Base-by-base conservation (phyloP, 495 filamentous ascomycete species). In the Cairneyella variabilis region DNA sequence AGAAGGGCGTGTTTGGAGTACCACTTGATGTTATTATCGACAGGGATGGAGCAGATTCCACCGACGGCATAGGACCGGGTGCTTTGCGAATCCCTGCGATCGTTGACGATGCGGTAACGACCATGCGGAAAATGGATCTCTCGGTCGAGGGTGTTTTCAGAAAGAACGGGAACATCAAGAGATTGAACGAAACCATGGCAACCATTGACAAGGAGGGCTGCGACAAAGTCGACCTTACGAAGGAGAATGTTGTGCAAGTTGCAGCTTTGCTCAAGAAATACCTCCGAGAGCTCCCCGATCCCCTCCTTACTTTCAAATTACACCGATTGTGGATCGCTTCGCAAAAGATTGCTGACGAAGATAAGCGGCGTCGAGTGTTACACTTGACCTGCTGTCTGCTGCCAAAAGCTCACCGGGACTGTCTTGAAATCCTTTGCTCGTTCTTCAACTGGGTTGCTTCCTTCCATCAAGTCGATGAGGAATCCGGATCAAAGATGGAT, bases 361-460 rank as follows among this genome's bases (percentile, higher is more conserved):
- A 91, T 42, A 90, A 88, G 65, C 82, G 89, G 45, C 82, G 85
- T 60, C 83, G 91, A 23, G 83, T 96, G 44, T 73, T 99, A 20
- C 93, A 99, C 68, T 74, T 97, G 37, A 82, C 90, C 12, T 97
- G 91, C 71, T 99, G 93, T 72, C 73, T 99, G 37, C 76, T 99
- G 3, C 93, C 93, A 3, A 97, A 97, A 60, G 74, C 83, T 38
- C 90, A 99, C 66, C 86, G 93, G 48, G 93, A 99, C 68, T 90
- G 86, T 18, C 80, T 99, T 72, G 93, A 99, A 67, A 88, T 99
- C 46, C 71, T 99, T 0, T 97, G 96, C 69, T 83, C 81, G 12
- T 99, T 99, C 75, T 76, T 99, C n/a, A 95, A 93, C 63, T 99
- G 95, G 95, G 88, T 86, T 12, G 89, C 91, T 11, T 96, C 93